Base-by-base conservation (phyloP, 2,329 filamentous ascomycete genomes). In the Pseudogymnoascus verrucosus region DNA sequence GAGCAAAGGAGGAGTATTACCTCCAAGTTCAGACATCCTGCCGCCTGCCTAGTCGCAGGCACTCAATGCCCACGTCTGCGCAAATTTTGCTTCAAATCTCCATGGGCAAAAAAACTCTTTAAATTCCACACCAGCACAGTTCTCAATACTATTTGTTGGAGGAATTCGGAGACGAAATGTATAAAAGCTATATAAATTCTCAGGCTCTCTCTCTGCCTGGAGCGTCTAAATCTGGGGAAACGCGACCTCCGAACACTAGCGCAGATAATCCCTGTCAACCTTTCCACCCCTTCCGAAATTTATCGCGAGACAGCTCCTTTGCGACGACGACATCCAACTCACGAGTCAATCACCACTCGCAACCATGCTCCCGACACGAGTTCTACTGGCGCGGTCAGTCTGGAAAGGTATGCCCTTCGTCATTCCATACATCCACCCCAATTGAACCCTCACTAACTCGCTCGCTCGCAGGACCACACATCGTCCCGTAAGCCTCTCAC, bases 391-490 rank as follows among this genome's bases (percentile, higher is more conserved):
- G 72, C 85, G 88, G 66, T 90, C 88, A 19, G 83, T 89, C 68
- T 90, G 88, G 88, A 90, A 91, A 81, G 88, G 88, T 89, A 76
- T 67, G 74, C 37, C 1, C 11, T 11, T 39, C 12, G 19, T 2
- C 19, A 44, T 34, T 31, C 37, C 10, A 19, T 12, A 16, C 54
- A 63, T 66, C 19, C 39, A 47, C 39, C 40, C 19, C 62, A 37
- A 61, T 64, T 14, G 19, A 62, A 62, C 16, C 34, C 10, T 44
- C 62, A 57, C 70, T 76, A 68, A 76, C 57, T 51, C 1, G 4
- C 51, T 34, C 28, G 2, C 60, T 39, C 28, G 36, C 70, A 89
- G 87, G 87, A 64, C 87, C 87, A 62, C 86, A 89, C 69, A 87
- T 89, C 69, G 84, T 89, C 64, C 86, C 86, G 87, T 89, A 85